Evolutionary conservation across 1,139 yeast species (phyloP), one percentile per base, ranked within the genome.

Genomic region (Williopsis jadinii): DNA sequence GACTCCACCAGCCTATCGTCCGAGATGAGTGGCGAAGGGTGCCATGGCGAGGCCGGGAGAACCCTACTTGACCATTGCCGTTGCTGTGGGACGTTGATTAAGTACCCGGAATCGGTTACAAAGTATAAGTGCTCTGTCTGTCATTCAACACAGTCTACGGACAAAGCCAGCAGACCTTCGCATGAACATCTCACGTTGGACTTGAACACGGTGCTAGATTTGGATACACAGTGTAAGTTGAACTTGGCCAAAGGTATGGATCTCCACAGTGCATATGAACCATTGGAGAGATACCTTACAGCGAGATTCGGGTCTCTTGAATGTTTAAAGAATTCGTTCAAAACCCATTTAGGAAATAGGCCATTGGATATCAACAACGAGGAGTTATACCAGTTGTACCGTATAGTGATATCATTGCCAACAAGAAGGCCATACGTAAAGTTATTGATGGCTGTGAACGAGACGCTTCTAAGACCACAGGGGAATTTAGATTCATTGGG

Each of bases 81-180:
- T 8, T 84, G 94, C 55, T 84, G 95, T 61, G 84, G 83, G 1
- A 73, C 79, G 0, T 53, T 71, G 8, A 59, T 82, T 32, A 67
- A 73, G 11, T 70, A 74, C 48, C 80, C 83, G 0, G 59, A 59
- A 6, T 57, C 57, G 9, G 64, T 72, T 2, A 43, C 56, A 9
- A 77, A 76, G 50, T 77, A 75, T 56, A 70, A 71, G 44, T 84
- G 94, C 52, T 66, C 75, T 0, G 62, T 71, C 1, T 80, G 87
- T 50, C 68, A 68, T 32, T 71, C 83, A 9, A 75, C 64, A 0
- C 48, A 19, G 6, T 19, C 24, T 19, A 19, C 24, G 6, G 24
- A 6, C 6, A 19, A 19, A 6, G 6, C 24, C 24, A 19, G 24
- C 6, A 6, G 24, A 19, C 24, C 24, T 4, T 19, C 24, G 6